These are phyloP conservation scores for Avicennia marina DNA, from an alignment of 257 asterid genomes.

Conservation along the genomic window DNA sequence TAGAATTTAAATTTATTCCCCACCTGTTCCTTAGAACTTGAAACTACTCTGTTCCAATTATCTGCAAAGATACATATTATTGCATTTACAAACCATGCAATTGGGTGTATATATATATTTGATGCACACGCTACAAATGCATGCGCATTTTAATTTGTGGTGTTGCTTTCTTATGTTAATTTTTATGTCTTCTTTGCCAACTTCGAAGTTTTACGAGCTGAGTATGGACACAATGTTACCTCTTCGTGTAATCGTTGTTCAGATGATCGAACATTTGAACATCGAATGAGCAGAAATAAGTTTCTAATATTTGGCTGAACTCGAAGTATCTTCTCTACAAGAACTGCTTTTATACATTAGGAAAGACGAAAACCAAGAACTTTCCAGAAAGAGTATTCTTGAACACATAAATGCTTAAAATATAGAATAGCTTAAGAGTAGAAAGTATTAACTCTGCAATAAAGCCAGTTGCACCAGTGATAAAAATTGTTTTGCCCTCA, in stretches of 20 bases:
- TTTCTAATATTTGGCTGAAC: neutral
- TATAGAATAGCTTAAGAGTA: neutral
- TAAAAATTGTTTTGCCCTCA: slow-evolving; percentile 4
- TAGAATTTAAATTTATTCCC: neutral
- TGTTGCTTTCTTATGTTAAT: too few relatives aligned
- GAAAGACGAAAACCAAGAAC: neutral
- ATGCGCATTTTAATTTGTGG: too few relatives aligned
- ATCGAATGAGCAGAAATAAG: neutral
- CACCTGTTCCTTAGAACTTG: slow-evolving; percentile 17
- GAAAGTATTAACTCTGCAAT: neutral
- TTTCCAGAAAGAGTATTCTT: neutral
- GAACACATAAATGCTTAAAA: neutral
- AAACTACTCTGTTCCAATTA: slow-evolving; percentile 6
- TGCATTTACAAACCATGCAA: too few relatives aligned
- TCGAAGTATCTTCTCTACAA: neutral
- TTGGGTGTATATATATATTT: too few relatives aligned
- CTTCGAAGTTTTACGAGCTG: neutral
- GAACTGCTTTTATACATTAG: neutral
- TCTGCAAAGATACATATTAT: neutral
- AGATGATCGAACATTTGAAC: neutral
- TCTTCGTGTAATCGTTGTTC: neutral
- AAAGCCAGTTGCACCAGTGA: slow-evolving; percentile 3
- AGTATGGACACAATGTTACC: too few relatives aligned
- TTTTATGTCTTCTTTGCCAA: too few relatives aligned
- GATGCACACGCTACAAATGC: too few relatives aligned